Percentiles rank a stretch among this genome's conserved stretches.
Evolutionary conservation across 2,329 filamentous ascomycete species (phyloP).

Genomic region (Sporothrix curviconia): DNA sequence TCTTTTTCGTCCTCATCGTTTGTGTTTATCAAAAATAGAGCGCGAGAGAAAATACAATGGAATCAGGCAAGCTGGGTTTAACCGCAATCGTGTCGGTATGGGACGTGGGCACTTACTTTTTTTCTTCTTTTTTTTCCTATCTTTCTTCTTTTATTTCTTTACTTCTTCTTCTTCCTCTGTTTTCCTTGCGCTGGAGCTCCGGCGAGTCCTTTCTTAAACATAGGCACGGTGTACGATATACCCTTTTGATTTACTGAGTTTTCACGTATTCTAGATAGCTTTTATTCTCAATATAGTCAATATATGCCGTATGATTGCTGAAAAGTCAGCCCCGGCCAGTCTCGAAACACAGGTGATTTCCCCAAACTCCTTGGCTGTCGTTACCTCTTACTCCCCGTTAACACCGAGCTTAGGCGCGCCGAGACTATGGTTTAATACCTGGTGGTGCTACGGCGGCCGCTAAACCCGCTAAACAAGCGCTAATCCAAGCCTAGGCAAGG

Average conservation of each 20-base stretch:
- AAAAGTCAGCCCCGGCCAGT: no score
- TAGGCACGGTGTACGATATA: slow-evolving; percentile 11
- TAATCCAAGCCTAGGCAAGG: neutral
- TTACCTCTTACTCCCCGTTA: neutral
- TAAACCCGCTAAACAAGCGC: slow-evolving; percentile 1
- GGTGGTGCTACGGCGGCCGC: neutral
- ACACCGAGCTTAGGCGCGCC: neutral
- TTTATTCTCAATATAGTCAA: neutral
- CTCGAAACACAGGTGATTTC: no score
- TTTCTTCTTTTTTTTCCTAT: neutral
- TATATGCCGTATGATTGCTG: no score
- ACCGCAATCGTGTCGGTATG: no score
- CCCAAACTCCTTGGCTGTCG: no score
- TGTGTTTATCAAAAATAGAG: no score
- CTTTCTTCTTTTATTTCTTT: neutral
- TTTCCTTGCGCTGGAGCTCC: neutral
- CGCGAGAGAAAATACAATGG: no score
- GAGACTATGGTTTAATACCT: neutral
- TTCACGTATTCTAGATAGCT: neutral
- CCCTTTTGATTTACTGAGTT: neutral
- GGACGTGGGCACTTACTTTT: no score
- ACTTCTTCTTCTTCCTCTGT: neutral
- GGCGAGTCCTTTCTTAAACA: neutral
- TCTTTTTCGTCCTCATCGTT: no score
- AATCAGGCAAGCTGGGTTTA: no score